Base-by-base conservation (phyloP, 2,329 filamentous ascomycete genomes). In the Cercospora brassicicola region DNA sequence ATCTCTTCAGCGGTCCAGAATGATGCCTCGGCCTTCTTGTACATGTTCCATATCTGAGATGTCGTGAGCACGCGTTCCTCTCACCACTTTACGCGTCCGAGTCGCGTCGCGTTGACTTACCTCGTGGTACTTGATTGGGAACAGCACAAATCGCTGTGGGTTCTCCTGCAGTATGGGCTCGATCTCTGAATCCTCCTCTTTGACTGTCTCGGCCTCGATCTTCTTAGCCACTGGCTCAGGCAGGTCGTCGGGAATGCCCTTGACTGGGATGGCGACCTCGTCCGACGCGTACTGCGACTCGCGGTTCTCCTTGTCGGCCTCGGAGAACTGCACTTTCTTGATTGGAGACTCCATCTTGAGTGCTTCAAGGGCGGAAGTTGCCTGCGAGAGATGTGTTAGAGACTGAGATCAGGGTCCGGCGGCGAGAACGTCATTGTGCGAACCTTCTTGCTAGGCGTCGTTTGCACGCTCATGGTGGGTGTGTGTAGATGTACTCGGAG, bases 1-100 rank as follows among this genome's bases (percentile, higher is more conserved):
- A 99, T 98, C 86, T 99, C 95, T 82, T 99, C 95, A 62, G 95
- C 95, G 51, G 95, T 99, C 95, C 95, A 99, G 90, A 99, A 99
- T 53, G 95, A 98, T 63, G 95, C 95, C 82, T 99, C 94, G 74
- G 94, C 94, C 86, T 98, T 98, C 89, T 99, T 99, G 89, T 99
- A 99, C 94, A 98, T 98, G 83, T 98, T 94, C 95, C 95, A 99
- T 82, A 97, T 96, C 94, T 97, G 76, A 79, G 73, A 69, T 18
- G 59, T n/a, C 23, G 65, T 39, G 69, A 76, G 67, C 76, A 74
- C 66, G 64, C 23, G 63, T 73, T 63, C 26, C 39, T 66, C 55
- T 28, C 63, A 67, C 65, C 69, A 73, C 69, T 75, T 73, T 69
- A 77, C 76, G 76, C 75, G 75, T 76, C 66, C 90, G 89, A 91